A percentile compares a stretch with the other conserved stretches of the same genome.
These are phyloP conservation scores for Russula lepida DNA, from an alignment of 768 basidiomycete species.

Conservation along the genomic window DNA sequence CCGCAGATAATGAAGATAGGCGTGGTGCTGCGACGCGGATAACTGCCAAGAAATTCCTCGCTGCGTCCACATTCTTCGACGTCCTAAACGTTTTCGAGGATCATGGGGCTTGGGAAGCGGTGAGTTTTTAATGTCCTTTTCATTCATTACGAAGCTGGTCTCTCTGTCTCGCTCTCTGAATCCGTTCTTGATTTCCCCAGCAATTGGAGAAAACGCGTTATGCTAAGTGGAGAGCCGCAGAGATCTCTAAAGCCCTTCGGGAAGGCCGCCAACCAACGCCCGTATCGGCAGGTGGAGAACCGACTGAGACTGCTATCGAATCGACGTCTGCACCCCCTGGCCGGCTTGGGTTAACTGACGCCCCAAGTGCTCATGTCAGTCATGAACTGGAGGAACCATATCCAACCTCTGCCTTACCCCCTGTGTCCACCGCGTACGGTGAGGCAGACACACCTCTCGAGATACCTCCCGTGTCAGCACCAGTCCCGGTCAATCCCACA, in stretches of 20 bases:
- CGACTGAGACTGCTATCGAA: constrained; percentile 24
- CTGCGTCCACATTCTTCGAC: constrained; percentile 92
- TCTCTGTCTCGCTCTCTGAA: background rate
- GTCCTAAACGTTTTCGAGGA: constrained; percentile 61
- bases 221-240: constrained; percentile 95
- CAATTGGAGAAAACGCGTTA: constrained; percentile 85
- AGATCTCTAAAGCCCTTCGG: constrained; percentile 90
- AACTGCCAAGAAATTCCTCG: constrained; percentile 92
- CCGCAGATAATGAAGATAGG: constrained; percentile 89
- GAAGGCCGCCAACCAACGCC: constrained; percentile 80
- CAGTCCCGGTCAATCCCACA: constrained; percentile 3
- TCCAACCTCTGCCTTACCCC: background rate
- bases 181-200: constrained; percentile 34
- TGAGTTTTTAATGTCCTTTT: background rate
- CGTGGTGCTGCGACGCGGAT: constrained; percentile 69
- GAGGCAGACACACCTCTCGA: background rate
- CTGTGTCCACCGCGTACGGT: background rate
- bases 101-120: constrained; percentile 17
- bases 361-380: background rate
- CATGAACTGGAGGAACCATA: constrained; percentile 1
- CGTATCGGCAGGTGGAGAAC: constrained; percentile 54
- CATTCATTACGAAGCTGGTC: background rate
- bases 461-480: constrained; percentile 1
- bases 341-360: constrained; percentile 12
- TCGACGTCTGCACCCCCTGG: constrained; percentile 17